Evolutionary conservation across 768 basidiomycete species (phyloP).

Genomic region (Termitomyces sp.): DNA sequence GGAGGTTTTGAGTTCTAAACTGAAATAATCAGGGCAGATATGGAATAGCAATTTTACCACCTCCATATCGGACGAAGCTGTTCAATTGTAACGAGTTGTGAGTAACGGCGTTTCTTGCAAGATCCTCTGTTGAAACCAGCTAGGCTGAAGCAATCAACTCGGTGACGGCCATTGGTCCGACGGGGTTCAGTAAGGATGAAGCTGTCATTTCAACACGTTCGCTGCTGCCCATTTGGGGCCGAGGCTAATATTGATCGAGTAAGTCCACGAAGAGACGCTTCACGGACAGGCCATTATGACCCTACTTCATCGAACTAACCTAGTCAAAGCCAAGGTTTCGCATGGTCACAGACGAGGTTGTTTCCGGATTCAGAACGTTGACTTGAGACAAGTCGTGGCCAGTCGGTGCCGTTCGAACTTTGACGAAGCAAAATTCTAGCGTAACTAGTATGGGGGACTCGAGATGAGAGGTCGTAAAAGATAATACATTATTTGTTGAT

Average conservation of each 20-base stretch:
- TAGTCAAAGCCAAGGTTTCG: no score
- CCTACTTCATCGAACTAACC: no score
- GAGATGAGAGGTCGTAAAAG: background rate
- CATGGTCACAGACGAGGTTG: background rate
- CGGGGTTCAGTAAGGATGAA: background rate
- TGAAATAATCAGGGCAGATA: background rate
- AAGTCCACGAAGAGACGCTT: background rate
- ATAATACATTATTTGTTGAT: background rate
- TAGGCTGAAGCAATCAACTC: background rate
- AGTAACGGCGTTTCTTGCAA: background rate
- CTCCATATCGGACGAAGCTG: slow-evolving; percentile 2
- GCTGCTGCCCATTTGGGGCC: background rate
- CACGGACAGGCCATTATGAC: slow-evolving; percentile 1
- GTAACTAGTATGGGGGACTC: background rate
- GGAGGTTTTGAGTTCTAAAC: background rate
- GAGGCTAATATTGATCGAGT: background rate
- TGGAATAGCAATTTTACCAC: background rate
- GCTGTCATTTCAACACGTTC: background rate
- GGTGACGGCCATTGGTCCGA: background rate
- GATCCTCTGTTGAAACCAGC: background rate
- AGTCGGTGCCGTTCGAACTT: background rate
- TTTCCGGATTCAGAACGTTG: background rate
- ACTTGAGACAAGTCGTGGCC: background rate
- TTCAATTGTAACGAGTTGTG: background rate
- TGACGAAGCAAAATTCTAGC: background rate